These are phyloP conservation scores for Scheffersomyces spartinae DNA, from an alignment of 805 yeast genomes.

Conservation along the genomic window DNA sequence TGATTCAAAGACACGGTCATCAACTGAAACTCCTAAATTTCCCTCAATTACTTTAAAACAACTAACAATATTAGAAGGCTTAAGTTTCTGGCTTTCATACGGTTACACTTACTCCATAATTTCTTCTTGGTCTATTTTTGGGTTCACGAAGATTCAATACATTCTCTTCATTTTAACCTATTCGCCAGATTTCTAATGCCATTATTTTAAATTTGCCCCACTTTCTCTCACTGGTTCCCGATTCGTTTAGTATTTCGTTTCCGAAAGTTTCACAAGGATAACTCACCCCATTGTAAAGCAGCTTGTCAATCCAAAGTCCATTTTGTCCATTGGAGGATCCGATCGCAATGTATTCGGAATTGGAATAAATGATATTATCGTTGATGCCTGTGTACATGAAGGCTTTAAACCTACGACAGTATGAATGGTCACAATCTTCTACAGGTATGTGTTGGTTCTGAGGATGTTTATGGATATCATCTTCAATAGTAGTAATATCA, in stretches of 20 bases:
- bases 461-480: background rate
- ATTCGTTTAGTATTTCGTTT: conserved; percentile 54
- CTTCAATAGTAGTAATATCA: background rate
- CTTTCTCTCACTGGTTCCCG: conserved; percentile 14
- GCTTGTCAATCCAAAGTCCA: conserved; percentile 80
- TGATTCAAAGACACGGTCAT: too few species aligned
- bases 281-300: conserved; percentile 65
- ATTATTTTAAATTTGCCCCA: conserved; percentile 57
- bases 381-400: conserved; percentile 83
- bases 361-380: conserved; percentile 76
- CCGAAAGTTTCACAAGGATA: conserved; percentile 79
- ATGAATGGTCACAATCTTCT: conserved; percentile 4
- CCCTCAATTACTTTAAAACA: too few species aligned
- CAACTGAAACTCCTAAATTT: too few species aligned
- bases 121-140: too few species aligned
- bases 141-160: too few species aligned
- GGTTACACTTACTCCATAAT: too few species aligned
- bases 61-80: too few species aligned
- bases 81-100: too few species aligned
- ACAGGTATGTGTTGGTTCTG: conserved; percentile 2
- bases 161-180: conserved; percentile 35
- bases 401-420: conserved; percentile 59
- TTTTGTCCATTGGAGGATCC: conserved; percentile 93
- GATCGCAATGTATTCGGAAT: conserved; percentile 62
- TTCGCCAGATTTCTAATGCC: conserved; percentile 79